These are phyloP conservation scores for Meyerozyma guilliermondii DNA, from an alignment of 1,139 yeast genomes.

Conservation along the genomic window DNA sequence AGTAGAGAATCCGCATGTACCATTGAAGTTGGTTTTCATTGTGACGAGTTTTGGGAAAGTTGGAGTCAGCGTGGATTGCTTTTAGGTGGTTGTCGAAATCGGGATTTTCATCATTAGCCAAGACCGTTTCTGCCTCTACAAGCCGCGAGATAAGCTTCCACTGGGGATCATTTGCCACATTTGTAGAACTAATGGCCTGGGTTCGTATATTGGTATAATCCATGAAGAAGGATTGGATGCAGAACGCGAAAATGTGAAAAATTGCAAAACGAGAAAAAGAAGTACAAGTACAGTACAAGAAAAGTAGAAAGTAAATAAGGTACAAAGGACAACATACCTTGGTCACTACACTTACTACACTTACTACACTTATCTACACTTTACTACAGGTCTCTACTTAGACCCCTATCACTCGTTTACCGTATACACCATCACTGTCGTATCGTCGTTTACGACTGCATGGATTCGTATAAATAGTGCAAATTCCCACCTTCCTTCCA, in stretches of 20 bases:
- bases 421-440: no score
- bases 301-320: no score
- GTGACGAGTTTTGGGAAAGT: background rate
- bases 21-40: background rate
- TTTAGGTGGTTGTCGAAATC: constrained; percentile 3
- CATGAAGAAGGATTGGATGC: background rate
- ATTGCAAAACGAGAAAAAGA: background rate
- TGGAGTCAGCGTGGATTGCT: background rate
- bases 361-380: no score
- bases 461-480: no score
- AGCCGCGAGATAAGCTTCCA: background rate
- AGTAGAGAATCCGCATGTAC: constrained; percentile 7
- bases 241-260: background rate
- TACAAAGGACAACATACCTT: no score
- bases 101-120: background rate
- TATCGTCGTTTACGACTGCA: background rate
- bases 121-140: background rate
- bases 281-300: no score
- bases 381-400: no score
- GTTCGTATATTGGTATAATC: background rate
- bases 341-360: no score
- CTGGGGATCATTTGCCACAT: background rate
- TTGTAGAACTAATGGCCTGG: background rate
- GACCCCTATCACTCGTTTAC: no score
- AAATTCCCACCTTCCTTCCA: background rate